Conservation (phyloP, 2,329 filamentous ascomycete species). For the Coleophoma eucalyptorum region DNA sequence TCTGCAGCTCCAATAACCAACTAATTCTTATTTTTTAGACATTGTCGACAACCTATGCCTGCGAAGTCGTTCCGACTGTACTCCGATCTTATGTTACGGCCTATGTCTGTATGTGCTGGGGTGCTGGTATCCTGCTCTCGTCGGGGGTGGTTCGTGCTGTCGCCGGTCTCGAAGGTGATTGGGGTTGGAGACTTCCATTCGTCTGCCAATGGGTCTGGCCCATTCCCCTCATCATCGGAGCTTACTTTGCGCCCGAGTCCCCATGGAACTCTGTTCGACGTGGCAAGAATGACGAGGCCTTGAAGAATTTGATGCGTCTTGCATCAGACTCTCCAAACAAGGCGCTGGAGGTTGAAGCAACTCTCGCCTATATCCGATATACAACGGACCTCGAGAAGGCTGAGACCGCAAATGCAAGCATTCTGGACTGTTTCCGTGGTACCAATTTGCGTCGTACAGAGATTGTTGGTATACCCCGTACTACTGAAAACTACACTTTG, state of each 20-base stretch:
- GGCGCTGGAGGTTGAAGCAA: conserved; percentile 23
- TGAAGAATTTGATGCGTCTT: conserved; percentile 16
- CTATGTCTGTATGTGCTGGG: conserved; percentile 23
- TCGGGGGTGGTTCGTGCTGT: conserved; percentile 21
- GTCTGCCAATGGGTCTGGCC: conserved; percentile 10
- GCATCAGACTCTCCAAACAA: conserved; percentile 14
- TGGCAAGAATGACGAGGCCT: conserved; percentile 21
- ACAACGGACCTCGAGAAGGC: conserved; percentile 18
- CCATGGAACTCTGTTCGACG: conserved; percentile 28
- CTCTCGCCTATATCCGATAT: conserved; percentile 20
- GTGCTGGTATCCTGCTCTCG: conserved; percentile 18
- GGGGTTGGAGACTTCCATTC: conserved; percentile 10
- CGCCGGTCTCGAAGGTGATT: conserved; percentile 11
- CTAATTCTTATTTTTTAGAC: conserved; percentile 1
- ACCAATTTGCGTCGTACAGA: conserved; percentile 22
- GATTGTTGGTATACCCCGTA: conserved; percentile 11
- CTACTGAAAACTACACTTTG: background rate
- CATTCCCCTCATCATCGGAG: conserved; percentile 17
- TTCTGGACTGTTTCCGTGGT: conserved; percentile 19
- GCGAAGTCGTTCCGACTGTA: conserved; percentile 20
- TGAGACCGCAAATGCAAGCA: conserved; percentile 16
- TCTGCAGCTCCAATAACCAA: background rate
- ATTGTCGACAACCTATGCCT: conserved; percentile 14
- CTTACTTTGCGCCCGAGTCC: conserved; percentile 25
- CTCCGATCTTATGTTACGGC: conserved; percentile 20